Base-by-base conservation (phyloP, 2,329 filamentous ascomycete genomes). In the Lachnellula hyalina region DNA sequence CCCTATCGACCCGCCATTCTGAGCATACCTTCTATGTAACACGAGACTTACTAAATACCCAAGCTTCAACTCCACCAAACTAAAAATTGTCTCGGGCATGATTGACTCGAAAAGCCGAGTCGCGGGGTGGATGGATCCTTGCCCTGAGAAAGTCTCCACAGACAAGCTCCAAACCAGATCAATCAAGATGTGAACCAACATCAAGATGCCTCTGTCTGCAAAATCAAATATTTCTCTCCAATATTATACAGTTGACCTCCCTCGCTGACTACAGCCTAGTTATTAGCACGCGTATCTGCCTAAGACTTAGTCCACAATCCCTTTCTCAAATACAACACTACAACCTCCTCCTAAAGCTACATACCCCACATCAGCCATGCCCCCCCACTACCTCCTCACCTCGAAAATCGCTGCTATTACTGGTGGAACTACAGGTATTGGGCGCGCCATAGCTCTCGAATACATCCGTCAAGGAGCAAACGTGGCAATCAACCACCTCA, bases 391-490 rank as follows among this genome's bases (percentile, higher is more conserved):
- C 61, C 79, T 94, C 63, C 83, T 95, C 54, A 68, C 74, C 52
- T 83, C 82, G 70, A 95, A 95, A 72, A 86, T 85, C 12, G 89
- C 89, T 72, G 87, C 90, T 69, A 90, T 96, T 66, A 96, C 90
- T 5, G 90, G 91, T 61, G 90, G 89, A 54, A 86, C 87, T 3
- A 95, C 90, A 1, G 90, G 90, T 53, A 96, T 96, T 65, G 91
- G 91, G 51, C 82, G 89, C 61, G 91, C 90, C 63, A 95, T 96
- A 60, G 85, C 87, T 42, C 79, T 96, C 49, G 86, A 85, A 65
- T 95, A 89, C 70, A 75, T 93, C 51, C 77, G 79, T 4, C 89
- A 95, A 64, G 90, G 90, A 61, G 88, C 87, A 63, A 80, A 82
- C 68, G 88, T 95, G 34, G 84, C 87, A 28, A 82, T 95, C 58